phyloP scores from a whole-genome alignment of 108 stramenopile genomes.

The Fistulifera pelliculosa region DNA sequence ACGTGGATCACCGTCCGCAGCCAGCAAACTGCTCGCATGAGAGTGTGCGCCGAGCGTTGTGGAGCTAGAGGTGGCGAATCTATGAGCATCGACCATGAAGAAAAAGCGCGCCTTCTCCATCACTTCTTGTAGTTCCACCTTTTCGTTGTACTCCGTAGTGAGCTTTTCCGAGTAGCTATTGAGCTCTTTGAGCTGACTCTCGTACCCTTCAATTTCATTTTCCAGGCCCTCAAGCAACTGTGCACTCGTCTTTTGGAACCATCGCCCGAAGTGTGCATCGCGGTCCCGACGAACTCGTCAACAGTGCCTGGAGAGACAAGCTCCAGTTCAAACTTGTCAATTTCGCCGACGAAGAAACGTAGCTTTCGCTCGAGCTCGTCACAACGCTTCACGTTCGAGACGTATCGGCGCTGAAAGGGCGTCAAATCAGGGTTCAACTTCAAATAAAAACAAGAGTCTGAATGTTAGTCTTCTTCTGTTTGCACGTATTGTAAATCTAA shows the following conservation, averaged over 20 bases:
- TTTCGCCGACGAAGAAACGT: slow-evolving; percentile 81
- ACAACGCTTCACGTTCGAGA: slow-evolving; percentile 93
- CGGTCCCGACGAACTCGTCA: slow-evolving; percentile 42
- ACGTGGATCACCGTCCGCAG: slow-evolving; percentile 38
- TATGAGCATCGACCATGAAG: slow-evolving; percentile 85
- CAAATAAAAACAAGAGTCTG: slow-evolving; percentile 4
- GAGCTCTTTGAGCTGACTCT: slow-evolving; percentile 86
- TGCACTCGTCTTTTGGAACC: slow-evolving; percentile 40
- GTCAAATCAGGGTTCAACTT: slow-evolving; percentile 94
- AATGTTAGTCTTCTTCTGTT: no score
- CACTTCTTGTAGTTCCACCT: slow-evolving; percentile 93
- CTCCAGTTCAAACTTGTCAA: slow-evolving; percentile 83
- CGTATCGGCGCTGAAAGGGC: slow-evolving; percentile 97
- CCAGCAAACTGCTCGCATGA: slow-evolving; percentile 34
- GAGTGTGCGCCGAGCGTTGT: slow-evolving; percentile 19
- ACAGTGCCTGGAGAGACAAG: slow-evolving; percentile 58
- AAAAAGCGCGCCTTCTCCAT: slow-evolving; percentile 89
- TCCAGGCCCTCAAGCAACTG: slow-evolving; percentile 84
- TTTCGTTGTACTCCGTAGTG: slow-evolving; percentile 94
- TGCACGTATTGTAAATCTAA: not conserved
- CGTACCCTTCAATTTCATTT: slow-evolving; percentile 84
- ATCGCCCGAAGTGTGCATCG: slow-evolving; percentile 19
- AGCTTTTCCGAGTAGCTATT: slow-evolving; percentile 92
- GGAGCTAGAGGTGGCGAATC: slow-evolving; percentile 67
- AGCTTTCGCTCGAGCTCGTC: slow-evolving; percentile 98